Base-by-base conservation (phyloP, 75 land plant species). In the Larix kaempferi region DNA sequence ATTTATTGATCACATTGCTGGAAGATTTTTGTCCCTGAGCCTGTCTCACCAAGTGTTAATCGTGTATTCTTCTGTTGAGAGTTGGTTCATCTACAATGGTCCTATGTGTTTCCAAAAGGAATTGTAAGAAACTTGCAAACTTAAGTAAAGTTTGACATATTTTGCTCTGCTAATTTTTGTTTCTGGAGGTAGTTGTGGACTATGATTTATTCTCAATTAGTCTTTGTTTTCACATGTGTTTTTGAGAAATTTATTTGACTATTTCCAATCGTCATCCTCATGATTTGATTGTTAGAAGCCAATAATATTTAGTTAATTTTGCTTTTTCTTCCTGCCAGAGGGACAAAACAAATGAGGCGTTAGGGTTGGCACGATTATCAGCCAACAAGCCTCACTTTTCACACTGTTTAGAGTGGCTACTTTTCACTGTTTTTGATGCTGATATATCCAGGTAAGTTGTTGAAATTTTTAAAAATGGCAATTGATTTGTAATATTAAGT, bases 371-470 rank as follows among this genome's bases (percentile, higher is more conserved):
- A 74, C 80, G 75, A 61, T 81, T 95, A 71, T 98, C 96, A 61
- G 95, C 89, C 75, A 89, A 92, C 62, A 93, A 90, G 74, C 96
- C 98, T 77, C 98, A 95, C 78, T 98, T 98, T 87, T 93, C 99
- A 6, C 98, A 98, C 79, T 98, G 99, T 75, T 65, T 98, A 81
- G 99, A 98, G 81, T 98, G 99, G 99, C 91, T 98, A 75, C 96
- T 98, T 33, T 98, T 98, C 77, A 98, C 98, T 74, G 99, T 95
- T 64, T 98, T 98, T 88, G 99, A 98, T 85, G 96, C 95, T 74
- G 98, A 91, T 76, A 91, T 98, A 76, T 95, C 96, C 39, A 90
- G 94, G 99, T 95, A 88, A 56, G 35, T 57, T 69, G 22, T 17
- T 64, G 41, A 41, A 16, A 16, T 69, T 17, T 2, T 22, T 13